Percentiles rank a stretch among this genome's conserved stretches.
Conservation (phyloP, 2,329 filamentous ascomycete species). For the Zymoseptoria pseudotritici region DNA sequence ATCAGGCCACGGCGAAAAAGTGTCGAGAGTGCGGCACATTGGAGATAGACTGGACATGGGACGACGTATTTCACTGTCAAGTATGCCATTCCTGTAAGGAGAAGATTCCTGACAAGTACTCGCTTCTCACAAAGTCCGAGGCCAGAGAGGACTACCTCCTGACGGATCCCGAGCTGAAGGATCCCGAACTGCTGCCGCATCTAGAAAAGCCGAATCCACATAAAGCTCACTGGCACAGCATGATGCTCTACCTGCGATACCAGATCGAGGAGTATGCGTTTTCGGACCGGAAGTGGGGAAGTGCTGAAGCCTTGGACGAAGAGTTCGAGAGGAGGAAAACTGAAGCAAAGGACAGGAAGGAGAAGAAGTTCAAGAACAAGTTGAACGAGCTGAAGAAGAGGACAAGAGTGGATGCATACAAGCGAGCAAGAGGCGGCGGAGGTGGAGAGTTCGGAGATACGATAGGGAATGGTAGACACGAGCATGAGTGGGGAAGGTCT, state of each 20-base stretch:
- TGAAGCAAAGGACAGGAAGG: slow-evolving; percentile 78
- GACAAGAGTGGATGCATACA: slow-evolving; percentile 83
- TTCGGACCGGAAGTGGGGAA: slow-evolving; percentile 77
- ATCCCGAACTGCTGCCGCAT: slow-evolving; percentile 77
- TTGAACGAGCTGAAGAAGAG: slow-evolving; percentile 85
- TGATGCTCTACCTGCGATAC: slow-evolving; percentile 92
- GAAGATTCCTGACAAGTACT: slow-evolving; percentile 84
- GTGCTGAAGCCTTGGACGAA: slow-evolving; percentile 71
- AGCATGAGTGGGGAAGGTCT: slow-evolving; percentile 72
- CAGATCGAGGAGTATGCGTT: slow-evolving; percentile 95
- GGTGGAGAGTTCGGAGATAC: slow-evolving; percentile 65
- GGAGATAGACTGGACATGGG: slow-evolving; percentile 95
- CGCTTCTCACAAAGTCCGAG: slow-evolving; percentile 91
- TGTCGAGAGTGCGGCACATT: slow-evolving; percentile 76
- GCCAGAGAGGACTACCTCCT: slow-evolving; percentile 90
- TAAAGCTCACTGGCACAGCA: slow-evolving; percentile 93
- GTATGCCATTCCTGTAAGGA: slow-evolving; percentile 86
- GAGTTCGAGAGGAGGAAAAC: slow-evolving; percentile 75
- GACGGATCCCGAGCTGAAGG: slow-evolving; percentile 89
- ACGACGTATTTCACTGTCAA: slow-evolving; percentile 67
- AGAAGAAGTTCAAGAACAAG: slow-evolving; percentile 86
- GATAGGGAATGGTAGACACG: slow-evolving; percentile 63
- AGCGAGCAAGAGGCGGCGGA: slow-evolving; percentile 55
- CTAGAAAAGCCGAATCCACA: slow-evolving; percentile 88
- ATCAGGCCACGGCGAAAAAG: slow-evolving; percentile 51